Base-by-base conservation (phyloP, 2,329 filamentous ascomycete species). In the Trichoderma sp. region DNA sequence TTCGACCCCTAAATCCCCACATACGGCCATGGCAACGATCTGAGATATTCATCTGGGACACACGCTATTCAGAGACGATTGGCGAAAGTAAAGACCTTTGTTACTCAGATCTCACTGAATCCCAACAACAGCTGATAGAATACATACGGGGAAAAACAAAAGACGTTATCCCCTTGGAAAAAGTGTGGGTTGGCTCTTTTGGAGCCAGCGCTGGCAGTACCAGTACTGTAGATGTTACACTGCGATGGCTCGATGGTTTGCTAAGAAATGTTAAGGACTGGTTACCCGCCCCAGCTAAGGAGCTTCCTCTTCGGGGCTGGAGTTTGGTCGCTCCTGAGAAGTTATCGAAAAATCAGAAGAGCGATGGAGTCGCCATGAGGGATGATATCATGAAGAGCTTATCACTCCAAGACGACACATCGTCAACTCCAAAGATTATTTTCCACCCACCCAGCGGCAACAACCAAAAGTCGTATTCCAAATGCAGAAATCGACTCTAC, bases 1-100 rank as follows among this genome's bases (percentile, higher is more conserved):
- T 82, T 68, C 81, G 86, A 13, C 81, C 83, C 0, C 72, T 77
- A 5, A 76, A 83, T n/a, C 76, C 79, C 1, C 78, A 83, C 67
- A 16, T 10, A 1, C 74, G 66, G 26, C 71, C 75, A 1, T 82
- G 77, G 74, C 71, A 2, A 0, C 61, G 65, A 2, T 79, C 80
- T 2, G 86, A 89, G 71, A 72, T 89, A 14, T 77, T 89, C 6
- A 85, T 89, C 49, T 88, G 86, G 86, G 87, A 89, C 70, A 68
- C 78, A 1, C 71, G 75, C 1, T 77, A 79, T 8, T 71, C 69
- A 1, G 71, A 75, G 1, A 77, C 74, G 30, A 74, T 77, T 7
- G 69, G 72, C 0, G 61, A 68, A 0, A 68, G 70, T 16, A 54
- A 71, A 5, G 5, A 63, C 2, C 52, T 78, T 0, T 73, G 72